Conservation (phyloP, 1,284 basidiomycete genomes). For the Austroboletus niveus region DNA sequence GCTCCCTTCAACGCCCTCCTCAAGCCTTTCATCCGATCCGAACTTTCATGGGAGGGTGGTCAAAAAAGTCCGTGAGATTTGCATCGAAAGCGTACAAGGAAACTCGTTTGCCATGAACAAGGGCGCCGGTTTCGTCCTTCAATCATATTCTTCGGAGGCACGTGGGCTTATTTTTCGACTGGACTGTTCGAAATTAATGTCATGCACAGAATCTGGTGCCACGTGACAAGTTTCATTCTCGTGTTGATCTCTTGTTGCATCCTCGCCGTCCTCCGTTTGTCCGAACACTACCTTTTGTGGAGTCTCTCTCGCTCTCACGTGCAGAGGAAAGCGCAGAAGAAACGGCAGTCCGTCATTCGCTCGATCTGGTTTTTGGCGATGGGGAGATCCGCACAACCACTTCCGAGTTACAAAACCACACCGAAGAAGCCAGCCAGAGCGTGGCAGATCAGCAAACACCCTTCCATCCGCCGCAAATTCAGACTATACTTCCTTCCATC, state of each 20-base stretch:
- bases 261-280: slow-evolving; percentile 75
- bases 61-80: slow-evolving; percentile 45
- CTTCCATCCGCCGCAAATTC: slow-evolving; percentile 1
- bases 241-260: slow-evolving; percentile 66
- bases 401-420: not conserved
- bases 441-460: slow-evolving; percentile 1
- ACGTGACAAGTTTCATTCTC: slow-evolving; percentile 32
- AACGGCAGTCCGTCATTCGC: slow-evolving; percentile 38
- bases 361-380: slow-evolving; percentile 35
- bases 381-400: not conserved
- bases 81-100: slow-evolving; percentile 50
- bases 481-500: not conserved
- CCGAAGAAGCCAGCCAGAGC: slow-evolving; percentile 3
- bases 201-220: slow-evolving; percentile 15
- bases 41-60: slow-evolving; percentile 46
- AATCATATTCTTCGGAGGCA: slow-evolving; percentile 34
- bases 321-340: slow-evolving; percentile 66
- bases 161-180: slow-evolving; percentile 5
- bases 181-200: not conserved
- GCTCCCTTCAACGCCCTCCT: slow-evolving; percentile 54
- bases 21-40: slow-evolving; percentile 54
- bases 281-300: slow-evolving; percentile 63
- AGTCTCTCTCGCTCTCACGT: slow-evolving; percentile 56
- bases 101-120: slow-evolving; percentile 58
- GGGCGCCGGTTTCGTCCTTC: slow-evolving; percentile 52